Evolutionary conservation across 371 early-diverging fungal genomes (phyloP).

Genomic region (Dichotomocladium elegans): DNA sequence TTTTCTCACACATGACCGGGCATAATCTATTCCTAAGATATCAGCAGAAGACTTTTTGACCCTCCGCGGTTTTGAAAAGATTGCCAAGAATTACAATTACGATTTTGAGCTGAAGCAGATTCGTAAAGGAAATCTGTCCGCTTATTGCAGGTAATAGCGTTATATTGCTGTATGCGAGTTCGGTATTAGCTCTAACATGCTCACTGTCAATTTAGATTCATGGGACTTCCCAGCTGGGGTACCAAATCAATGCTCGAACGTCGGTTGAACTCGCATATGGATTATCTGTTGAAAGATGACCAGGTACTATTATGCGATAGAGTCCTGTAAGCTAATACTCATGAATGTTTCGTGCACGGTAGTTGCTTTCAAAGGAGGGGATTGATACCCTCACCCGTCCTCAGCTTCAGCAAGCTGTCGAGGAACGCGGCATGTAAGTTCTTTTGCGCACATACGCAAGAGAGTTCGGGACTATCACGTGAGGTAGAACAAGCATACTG

Average conservation of each 20-base stretch:
- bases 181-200: background rate
- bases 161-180: background rate
- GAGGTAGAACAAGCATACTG: background rate
- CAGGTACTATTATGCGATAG: constrained; percentile 21
- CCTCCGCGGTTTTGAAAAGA: constrained; percentile 32
- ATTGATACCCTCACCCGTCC: constrained; percentile 34
- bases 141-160: constrained; percentile 49
- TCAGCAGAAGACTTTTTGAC: constrained; percentile 48
- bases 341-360: background rate
- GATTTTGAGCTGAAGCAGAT: constrained; percentile 50
- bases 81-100: constrained; percentile 46
- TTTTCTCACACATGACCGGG: too few relatives aligned
- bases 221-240: constrained; percentile 55
- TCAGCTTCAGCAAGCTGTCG: constrained; percentile 52
- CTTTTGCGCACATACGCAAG: too few relatives aligned
- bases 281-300: constrained; percentile 53
- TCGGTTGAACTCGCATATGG: constrained; percentile 50
- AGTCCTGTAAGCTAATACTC: background rate
- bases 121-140: constrained; percentile 44
- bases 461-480: too few relatives aligned
- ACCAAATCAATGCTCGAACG: constrained; percentile 48
- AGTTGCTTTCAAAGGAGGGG: constrained; percentile 48
- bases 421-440: constrained; percentile 64
- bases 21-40: too few relatives aligned
- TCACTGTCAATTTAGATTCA: constrained; percentile 39